A percentile compares a stretch with the other conserved stretches of the same genome.
phyloP scores from a whole-genome alignment of 1,139 yeast species.

The Schizosaccharomyces versatilis region DNA sequence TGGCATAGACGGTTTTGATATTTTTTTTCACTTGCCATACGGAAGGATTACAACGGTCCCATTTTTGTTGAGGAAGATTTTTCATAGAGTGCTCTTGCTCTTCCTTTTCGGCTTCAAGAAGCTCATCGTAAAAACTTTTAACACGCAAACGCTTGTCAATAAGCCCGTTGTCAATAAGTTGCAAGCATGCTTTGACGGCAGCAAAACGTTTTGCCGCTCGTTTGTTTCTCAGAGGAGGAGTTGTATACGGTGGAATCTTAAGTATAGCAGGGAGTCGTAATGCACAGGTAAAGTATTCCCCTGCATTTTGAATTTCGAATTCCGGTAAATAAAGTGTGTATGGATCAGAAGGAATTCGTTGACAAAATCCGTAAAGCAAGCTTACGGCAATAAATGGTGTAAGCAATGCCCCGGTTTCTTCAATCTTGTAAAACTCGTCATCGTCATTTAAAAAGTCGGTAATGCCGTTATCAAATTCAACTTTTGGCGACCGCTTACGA shows the following conservation, averaged over 20 bases:
- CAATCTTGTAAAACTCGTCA: not conserved
- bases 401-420: conserved; percentile 4
- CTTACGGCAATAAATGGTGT: not conserved
- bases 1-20: too few species aligned
- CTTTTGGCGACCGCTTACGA: too few species aligned
- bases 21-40: too few species aligned
- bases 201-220: conserved; percentile 5
- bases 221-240: not conserved
- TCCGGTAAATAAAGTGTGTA: not conserved
- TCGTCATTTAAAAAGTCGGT: not conserved
- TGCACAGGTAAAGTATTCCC: not conserved
- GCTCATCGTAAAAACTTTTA: not conserved
- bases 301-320: not conserved
- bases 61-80: too few species aligned
- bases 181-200: conserved; percentile 5
- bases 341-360: conserved; percentile 1
- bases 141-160: conserved; percentile 3
- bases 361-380: conserved; percentile 2
- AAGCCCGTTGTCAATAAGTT: conserved; percentile 1
- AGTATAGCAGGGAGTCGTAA: not conserved
- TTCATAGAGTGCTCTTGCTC: not conserved
- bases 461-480: not conserved
- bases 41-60: too few species aligned
- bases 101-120: not conserved
- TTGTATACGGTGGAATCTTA: not conserved